Base-by-base conservation (phyloP, 2,329 filamentous ascomycete species). In the Gnomoniopsis sp. region DNA sequence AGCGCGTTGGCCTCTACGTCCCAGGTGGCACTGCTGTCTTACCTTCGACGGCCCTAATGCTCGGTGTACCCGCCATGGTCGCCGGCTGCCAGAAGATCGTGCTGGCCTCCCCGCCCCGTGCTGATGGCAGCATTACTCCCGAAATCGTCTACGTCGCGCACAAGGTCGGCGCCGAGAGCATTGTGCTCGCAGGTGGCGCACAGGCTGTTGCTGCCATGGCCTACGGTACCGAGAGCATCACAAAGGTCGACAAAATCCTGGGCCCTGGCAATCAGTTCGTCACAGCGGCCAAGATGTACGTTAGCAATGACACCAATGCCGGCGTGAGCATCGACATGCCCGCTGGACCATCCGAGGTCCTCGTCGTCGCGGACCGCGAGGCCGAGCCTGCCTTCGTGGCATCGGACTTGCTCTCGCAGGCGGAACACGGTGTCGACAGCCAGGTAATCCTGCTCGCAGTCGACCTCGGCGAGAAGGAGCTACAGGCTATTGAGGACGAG, bases 231-330 rank as follows among this genome's bases (percentile, higher is more conserved):
- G 89, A 97, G 75, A 93, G 88, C 66, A 86, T 99, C 53, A 90
- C 81, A 73, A 99, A 99, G 79, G 95, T 99, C 8, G 95, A 99
- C 81, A 99, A 99, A 84, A 97, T 99, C 66, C 85, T 98, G 14
- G 95, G 95, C 0, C 95, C 95, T 2, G 95, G 95, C 38, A 99
- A 99, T 76, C 95, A 98, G 74, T 99, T 98, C 70, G 95, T 99
- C 44, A 99, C 95, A 0, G 95, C 95, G 0, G 95, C 91, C 54
- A 99, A 99, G 84, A 99, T 99, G 95, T 83, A 93, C 67, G 95
- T 99, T 47, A 91, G 89, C 74, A 99, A 99, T 74, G 95, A 99
- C 72, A 98, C 95, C 48, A 96, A 92, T 61, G 95, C 95, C 14
- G 90, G 91, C 22, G 93, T 97, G 44, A 88, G 91, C 74, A 99